Percentiles rank a stretch among this genome's conserved stretches.
These are phyloP conservation scores for Physcia stellaris DNA, from an alignment of 495 filamentous ascomycete genomes.

Conservation along the genomic window DNA sequence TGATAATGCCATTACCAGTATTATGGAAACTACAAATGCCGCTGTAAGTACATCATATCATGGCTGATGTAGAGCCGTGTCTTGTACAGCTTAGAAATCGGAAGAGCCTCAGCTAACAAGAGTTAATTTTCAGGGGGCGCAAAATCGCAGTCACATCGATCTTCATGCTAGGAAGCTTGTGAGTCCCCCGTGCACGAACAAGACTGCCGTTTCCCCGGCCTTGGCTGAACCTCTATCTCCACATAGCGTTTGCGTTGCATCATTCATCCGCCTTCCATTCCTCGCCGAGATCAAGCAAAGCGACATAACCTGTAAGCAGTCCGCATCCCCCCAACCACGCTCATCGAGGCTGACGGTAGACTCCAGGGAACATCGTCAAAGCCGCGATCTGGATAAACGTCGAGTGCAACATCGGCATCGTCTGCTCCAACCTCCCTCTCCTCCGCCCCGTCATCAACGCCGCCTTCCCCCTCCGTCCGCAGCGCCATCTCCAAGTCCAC, in stretches of 20 bases:
- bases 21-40: conserved; percentile 8
- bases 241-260: conserved; percentile 3
- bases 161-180: conserved; percentile 11
- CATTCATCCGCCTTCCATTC: conserved; percentile 2
- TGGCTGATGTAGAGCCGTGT: too few relatives aligned
- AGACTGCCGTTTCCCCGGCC: neutral
- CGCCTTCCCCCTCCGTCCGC: neutral
- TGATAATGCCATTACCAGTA: conserved; percentile 8
- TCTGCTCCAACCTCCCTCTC: neutral
- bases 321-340: neutral
- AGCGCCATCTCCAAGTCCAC: too few relatives aligned
- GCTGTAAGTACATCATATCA: neutral
- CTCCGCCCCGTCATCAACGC: neutral
- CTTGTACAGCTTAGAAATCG: too few relatives aligned
- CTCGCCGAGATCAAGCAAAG: conserved; percentile 1
- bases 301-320: conserved; percentile 2
- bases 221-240: neutral
- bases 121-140: too few relatives aligned
- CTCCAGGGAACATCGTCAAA: conserved; percentile 1
- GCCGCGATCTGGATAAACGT: conserved; percentile 3
- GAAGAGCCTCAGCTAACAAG: too few relatives aligned
- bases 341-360: neutral
- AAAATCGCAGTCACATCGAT: too few relatives aligned
- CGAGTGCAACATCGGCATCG: conserved; percentile 4
- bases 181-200: neutral